A percentile compares a stretch with the other conserved stretches of the same genome.
phyloP scores from a whole-genome alignment of 345 rosid species.

The Eucalyptus cloeziana region DNA sequence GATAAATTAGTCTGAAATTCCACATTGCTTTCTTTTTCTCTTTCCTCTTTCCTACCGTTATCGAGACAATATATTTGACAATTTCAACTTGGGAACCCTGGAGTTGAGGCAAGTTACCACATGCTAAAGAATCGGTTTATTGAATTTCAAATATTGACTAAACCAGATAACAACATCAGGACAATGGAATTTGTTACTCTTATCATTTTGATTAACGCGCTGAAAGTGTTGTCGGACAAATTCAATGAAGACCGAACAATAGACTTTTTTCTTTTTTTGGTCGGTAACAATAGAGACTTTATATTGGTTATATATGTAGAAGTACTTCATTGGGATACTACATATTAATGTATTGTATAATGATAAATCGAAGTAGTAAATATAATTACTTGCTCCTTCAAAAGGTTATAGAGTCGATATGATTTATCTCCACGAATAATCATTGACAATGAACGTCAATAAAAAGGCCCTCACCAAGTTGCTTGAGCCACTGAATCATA shows the following conservation, averaged over 20 bases:
- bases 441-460: background rate
- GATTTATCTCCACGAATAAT: background rate
- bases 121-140: background rate
- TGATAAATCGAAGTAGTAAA: background rate
- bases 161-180: background rate
- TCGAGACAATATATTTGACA: background rate
- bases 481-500: background rate
- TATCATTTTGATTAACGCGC: background rate
- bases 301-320: background rate
- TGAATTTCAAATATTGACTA: background rate
- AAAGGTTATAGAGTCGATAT: background rate
- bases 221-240: background rate
- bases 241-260: background rate
- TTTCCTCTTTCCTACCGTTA: background rate
- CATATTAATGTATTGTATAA: accelerated
- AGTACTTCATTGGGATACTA: background rate
- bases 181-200: background rate
- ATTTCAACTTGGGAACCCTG: background rate
- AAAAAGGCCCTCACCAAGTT: background rate
- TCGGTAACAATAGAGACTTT: background rate
- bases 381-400: background rate
- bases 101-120: background rate
- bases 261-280: too few species aligned
- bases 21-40: background rate
- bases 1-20: background rate